Conservation (phyloP, 495 filamentous ascomycete genomes). For the Podospora fimiseda region DNA sequence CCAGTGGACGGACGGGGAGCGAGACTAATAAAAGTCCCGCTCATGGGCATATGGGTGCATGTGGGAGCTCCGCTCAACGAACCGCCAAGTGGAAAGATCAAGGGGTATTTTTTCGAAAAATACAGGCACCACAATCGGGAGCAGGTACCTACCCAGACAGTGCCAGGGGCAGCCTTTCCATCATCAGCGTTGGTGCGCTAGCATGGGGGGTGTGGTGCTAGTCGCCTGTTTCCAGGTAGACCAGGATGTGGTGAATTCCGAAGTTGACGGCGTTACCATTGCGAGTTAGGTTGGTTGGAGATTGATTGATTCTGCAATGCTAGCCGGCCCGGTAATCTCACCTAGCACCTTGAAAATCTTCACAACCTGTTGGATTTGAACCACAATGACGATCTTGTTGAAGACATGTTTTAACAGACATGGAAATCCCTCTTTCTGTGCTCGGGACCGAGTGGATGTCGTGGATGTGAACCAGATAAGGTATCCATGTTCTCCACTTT, state of each 20-base stretch:
- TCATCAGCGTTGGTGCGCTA: no score
- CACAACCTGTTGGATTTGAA: no score
- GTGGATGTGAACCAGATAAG: no score
- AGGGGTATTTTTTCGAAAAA: background rate
- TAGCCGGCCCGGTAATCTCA: background rate
- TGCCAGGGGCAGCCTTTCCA: no score
- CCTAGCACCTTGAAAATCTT: background rate
- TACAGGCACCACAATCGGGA: background rate
- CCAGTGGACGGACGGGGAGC: background rate
- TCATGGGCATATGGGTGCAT: background rate
- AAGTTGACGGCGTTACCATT: background rate
- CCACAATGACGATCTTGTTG: background rate
- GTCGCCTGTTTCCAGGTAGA: background rate
- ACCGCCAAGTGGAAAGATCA: background rate
- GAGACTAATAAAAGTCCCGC: background rate
- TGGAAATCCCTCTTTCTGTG: no score
- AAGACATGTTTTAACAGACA: no score
- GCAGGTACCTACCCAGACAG: background rate
- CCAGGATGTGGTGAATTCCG: background rate
- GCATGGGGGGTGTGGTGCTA: background rate
- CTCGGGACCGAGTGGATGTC: no score
- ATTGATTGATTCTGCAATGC: background rate
- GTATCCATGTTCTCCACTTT: no score
- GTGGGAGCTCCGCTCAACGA: background rate
- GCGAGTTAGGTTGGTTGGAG: background rate